phyloP scores from a whole-genome alignment of 1,284 basidiomycete species.

The Porogramme epimiltina region DNA sequence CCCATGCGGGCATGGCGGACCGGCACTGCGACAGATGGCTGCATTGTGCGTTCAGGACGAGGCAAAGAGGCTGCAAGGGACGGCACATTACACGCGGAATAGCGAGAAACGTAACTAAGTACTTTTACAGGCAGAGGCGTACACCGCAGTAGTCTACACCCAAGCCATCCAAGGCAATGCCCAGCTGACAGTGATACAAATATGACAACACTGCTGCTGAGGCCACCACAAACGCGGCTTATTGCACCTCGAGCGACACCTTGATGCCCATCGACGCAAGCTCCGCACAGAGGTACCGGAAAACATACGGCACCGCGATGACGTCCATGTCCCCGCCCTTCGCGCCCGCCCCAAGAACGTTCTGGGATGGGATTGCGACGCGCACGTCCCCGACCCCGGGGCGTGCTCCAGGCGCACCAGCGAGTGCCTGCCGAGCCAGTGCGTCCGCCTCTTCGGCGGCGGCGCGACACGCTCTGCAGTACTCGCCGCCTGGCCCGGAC shows the following conservation, averaged over 20 bases:
- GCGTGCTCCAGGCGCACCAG: slow-evolving; percentile 30
- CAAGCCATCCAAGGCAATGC: too few relatives aligned
- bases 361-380: slow-evolving; percentile 63
- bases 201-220: too few relatives aligned
- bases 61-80: too few relatives aligned
- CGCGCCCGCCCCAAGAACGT: slow-evolving; percentile 58
- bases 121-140: too few relatives aligned
- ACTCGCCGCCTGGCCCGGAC: slow-evolving; percentile 80
- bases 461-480: slow-evolving; percentile 88
- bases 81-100: too few relatives aligned
- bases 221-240: slow-evolving; percentile 4
- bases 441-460: slow-evolving; percentile 65
- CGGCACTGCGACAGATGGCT: too few relatives aligned
- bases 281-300: slow-evolving; percentile 86
- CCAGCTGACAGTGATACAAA: too few relatives aligned
- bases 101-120: too few relatives aligned
- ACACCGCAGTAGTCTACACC: too few relatives aligned
- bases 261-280: slow-evolving; percentile 85
- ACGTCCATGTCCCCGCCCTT: slow-evolving; percentile 88
- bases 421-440: slow-evolving; percentile 54
- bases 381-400: slow-evolving; percentile 50
- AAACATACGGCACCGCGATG: slow-evolving; percentile 95
- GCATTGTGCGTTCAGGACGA: too few relatives aligned
- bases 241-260: slow-evolving; percentile 70
- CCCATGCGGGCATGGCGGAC: too few relatives aligned